Evolutionary conservation across 768 basidiomycete genomes (phyloP), one percentile per base, ranked within the genome.

Genomic region (Suillus hirtellus): DNA sequence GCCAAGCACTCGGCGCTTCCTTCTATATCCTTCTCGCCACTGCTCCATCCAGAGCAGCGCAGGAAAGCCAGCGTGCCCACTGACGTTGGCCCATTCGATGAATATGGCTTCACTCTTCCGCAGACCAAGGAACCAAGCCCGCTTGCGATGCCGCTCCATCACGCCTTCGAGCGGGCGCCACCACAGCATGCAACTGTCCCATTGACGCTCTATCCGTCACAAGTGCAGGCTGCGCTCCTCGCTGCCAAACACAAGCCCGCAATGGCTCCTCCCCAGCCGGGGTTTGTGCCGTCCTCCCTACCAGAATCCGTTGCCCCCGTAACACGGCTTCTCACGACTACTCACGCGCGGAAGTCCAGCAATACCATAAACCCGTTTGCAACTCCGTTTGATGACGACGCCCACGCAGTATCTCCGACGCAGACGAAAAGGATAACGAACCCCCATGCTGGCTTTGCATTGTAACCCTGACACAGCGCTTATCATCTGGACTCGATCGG

Each of bases 361-460:
- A 68, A 64, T 15, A 37, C 64, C 53, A 65, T 70, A 53, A 73
- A 85, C 70, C 90, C 90, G 60, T 92, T 92, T 70, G 82, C 84
- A 63, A 91, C 90, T 59, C 90, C 91, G 9, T 92, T 92, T 73
- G 91, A 92, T 72, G 90, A 91, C 24, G 24, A 90, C 71, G 80
- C 84, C 62, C 69, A 69, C 40, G 73, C 79, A 42, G 70, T 67
- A 55, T 66, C 66, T 43, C 70, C 76, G 15, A 62, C 66, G 3
- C 72, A 69, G 67, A 70, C 74, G 64, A 82, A 81, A 77, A 83
- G 81, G 68, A 77, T 78, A 65, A 82, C 82, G 61, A 87, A 88
- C 73, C 85, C 87, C 2, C 87, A 86, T 65, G 59, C 70, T 8
- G 74, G 70, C 14, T 55, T 74, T 59, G 78, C 78, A 4, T 42